These are phyloP conservation scores for Sugiyamaella pinicola DNA, from an alignment of 1,139 yeast genomes.

Conservation along the genomic window DNA sequence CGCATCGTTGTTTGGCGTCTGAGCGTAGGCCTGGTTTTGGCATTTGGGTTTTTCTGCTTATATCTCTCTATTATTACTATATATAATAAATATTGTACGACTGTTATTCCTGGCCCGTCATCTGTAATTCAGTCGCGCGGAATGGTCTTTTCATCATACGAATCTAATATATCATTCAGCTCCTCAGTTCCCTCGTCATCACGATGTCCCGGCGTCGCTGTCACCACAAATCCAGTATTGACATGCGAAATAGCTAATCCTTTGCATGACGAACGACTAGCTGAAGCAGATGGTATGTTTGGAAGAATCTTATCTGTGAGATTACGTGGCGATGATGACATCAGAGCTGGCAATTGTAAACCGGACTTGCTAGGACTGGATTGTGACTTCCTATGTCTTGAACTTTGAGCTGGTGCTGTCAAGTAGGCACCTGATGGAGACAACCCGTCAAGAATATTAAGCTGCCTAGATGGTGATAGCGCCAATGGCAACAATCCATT, in stretches of 20 bases:
- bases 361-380: conserved; percentile 20
- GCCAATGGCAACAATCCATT: conserved; percentile 33
- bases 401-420: conserved; percentile 14
- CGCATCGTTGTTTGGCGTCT: no score
- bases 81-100: not conserved
- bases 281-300: conserved; percentile 2
- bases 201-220: not conserved
- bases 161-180: conserved; percentile 8
- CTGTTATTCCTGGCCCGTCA: not conserved
- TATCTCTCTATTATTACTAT: not conserved
- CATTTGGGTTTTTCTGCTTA: not conserved
- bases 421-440: conserved; percentile 8
- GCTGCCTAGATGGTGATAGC: conserved; percentile 30
- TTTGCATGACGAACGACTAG: no score
- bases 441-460: not conserved
- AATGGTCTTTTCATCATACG: conserved; percentile 3
- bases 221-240: not conserved
- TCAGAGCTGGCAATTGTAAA: conserved; percentile 14
- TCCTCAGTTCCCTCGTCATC: conserved; percentile 5
- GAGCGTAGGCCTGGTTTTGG: not conserved
- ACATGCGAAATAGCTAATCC: not conserved
- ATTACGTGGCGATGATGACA: conserved; percentile 8
- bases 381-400: conserved; percentile 25
- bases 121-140: conserved; percentile 7
- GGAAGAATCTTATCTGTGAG: conserved; percentile 9